Percentiles rank a stretch among this genome's conserved stretches.
Evolutionary conservation across 2,329 filamentous ascomycete species (phyloP).

Genomic region (Graphilbum fragrans): DNA sequence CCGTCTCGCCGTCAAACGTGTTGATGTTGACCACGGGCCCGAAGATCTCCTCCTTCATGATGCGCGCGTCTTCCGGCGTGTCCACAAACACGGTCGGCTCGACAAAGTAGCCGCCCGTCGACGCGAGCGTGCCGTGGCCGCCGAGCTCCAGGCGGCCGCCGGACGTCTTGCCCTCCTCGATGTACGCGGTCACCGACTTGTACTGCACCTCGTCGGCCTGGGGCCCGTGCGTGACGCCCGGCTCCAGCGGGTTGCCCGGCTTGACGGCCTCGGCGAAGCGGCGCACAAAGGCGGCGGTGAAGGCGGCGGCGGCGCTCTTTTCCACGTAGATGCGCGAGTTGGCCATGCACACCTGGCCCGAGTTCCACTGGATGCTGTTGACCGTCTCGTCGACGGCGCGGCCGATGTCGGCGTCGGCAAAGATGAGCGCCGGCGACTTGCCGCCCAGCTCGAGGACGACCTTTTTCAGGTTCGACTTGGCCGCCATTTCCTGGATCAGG

Average conservation of each 20-base stretch:
- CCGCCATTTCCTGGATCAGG: slow-evolving; percentile 48
- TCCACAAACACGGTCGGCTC: slow-evolving; percentile 26
- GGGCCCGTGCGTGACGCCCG: slow-evolving; percentile 25
- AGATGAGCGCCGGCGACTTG: slow-evolving; percentile 48
- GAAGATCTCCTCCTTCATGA: slow-evolving; percentile 40
- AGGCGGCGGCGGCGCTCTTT: slow-evolving; percentile 18
- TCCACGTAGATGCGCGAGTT: slow-evolving; percentile 34
- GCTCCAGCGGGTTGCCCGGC: slow-evolving; percentile 21
- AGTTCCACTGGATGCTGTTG: slow-evolving; percentile 24
- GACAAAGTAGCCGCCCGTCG: slow-evolving; percentile 20
- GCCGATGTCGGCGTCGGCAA: slow-evolving; percentile 44
- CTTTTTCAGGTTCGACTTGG: slow-evolving; percentile 47
- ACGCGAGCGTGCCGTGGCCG: slow-evolving; percentile 10
- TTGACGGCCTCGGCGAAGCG: slow-evolving; percentile 24
- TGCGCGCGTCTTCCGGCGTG: slow-evolving; percentile 21
- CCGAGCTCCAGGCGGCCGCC: slow-evolving; percentile 17
- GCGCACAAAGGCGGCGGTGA: slow-evolving; percentile 27
- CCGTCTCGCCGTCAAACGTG: slow-evolving; percentile 37
- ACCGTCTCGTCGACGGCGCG: slow-evolving; percentile 38
- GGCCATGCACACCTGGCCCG: slow-evolving; percentile 37
- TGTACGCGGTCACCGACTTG: slow-evolving; percentile 24
- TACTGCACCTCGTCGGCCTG: slow-evolving; percentile 30
- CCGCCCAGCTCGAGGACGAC: slow-evolving; percentile 48
- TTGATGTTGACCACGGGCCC: slow-evolving; percentile 39
- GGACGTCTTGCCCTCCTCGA: slow-evolving; percentile 19